A percentile compares a stretch with the other conserved stretches of the same genome.
These are phyloP conservation scores for Fusarium stilboides DNA, from an alignment of 2,329 filamentous ascomycete genomes.

Conservation along the genomic window DNA sequence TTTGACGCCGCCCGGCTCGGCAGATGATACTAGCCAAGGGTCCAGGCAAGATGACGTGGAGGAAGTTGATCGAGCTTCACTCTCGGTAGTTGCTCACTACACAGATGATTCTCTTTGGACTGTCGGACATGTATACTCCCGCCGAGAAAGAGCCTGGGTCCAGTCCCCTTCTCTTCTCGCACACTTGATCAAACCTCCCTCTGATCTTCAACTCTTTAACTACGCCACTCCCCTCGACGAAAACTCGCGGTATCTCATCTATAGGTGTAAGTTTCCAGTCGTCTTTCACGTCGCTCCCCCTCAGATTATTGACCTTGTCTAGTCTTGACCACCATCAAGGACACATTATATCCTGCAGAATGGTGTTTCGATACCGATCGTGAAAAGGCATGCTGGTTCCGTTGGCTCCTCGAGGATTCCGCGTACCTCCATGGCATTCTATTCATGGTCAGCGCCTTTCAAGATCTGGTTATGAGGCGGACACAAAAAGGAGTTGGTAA, in stretches of 20 bases:
- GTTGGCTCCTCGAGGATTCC: conserved; percentile 49
- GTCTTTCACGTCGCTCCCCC: background rate
- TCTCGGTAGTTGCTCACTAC: background rate
- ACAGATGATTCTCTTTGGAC: conserved; percentile 16
- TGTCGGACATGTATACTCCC: conserved; percentile 4
- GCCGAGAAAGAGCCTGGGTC: conserved; percentile 32
- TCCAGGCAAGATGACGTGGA: background rate
- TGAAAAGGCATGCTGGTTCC: conserved; percentile 47
- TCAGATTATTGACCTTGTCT: background rate
- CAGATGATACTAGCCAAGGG: background rate
- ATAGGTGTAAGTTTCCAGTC: conserved; percentile 22
- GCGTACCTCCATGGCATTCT: conserved; percentile 48
- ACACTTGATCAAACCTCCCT: conserved; percentile 24
- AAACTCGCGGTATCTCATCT: conserved; percentile 32
- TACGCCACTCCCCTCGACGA: conserved; percentile 40
- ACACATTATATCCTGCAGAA: conserved; percentile 51
- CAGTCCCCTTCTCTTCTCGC: conserved; percentile 33
- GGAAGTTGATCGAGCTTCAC: background rate
- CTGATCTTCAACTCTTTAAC: conserved; percentile 40
- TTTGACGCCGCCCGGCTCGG: background rate
- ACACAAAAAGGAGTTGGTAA: background rate
- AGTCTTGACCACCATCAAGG: conserved; percentile 50
- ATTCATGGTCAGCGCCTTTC: conserved; percentile 47
- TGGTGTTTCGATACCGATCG: conserved; percentile 48
- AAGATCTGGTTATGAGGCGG: conserved; percentile 31